Base-by-base conservation (phyloP, 2,329 filamentous ascomycete genomes). In the Aureobasidium subglaciale region DNA sequence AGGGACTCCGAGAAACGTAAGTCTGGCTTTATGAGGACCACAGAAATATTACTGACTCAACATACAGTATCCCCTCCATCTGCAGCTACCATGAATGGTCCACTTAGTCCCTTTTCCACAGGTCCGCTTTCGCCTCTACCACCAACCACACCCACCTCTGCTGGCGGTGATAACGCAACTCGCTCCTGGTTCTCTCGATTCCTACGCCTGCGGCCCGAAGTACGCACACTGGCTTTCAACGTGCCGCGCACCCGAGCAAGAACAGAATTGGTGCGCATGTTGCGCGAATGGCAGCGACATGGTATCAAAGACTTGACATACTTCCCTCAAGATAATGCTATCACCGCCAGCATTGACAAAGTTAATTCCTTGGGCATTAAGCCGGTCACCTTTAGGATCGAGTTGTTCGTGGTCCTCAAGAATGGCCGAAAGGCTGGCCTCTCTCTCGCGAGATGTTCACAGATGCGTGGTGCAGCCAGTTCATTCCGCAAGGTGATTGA, bases 131-230 rank as follows among this genome's bases (percentile, higher is more conserved):
- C 59, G 63, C 64, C n/a, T 60, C 59, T 61, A 60, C 57, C 63
- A 56, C 57, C 66, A 7, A 83, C 27, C 15, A 53, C 59, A n/a
- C 59, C 43, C 59, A 63, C 50, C 9, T 40, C 54, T 25, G 54
- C 42, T 20, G 18, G 32, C 57, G 69, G 56, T 58, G 67, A 55
- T n/a, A 25, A 42, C 13, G 25, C 32, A 62, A 73, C 60, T 61
- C 85, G 90, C 65, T 95, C 87, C 63, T 96, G 92, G 91, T 81
- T 97, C 53, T 86, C 89, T 27, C 87, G 89, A 15, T 82, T 97
- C 42, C 89, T 97, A 74, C 84, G 90, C 55, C 86, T 96, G 66
- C 96, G 93, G 68, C 92, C 92, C 1, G 88, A 86, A 0, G 85
- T 77, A 15, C 82, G 83, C 60, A 79, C 88, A 25, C 71, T 96